Base-by-base conservation (phyloP, 352 stramenopile genomes). In the Phytophthora syringae region DNA sequence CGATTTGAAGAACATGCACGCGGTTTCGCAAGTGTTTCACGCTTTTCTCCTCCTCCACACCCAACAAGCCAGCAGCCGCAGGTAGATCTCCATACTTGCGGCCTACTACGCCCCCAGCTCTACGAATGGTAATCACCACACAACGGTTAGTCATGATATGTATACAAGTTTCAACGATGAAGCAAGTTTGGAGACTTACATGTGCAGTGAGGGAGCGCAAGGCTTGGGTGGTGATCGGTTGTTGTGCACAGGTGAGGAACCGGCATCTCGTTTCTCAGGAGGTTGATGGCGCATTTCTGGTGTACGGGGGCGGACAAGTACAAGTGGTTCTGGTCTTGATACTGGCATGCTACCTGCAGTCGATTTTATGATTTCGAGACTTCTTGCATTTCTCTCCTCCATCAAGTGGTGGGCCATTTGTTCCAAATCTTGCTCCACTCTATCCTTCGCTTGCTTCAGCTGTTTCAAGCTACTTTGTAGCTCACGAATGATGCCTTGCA, bases 1-100 rank as follows among this genome's bases (percentile, higher is more conserved):
- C 80, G 15, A 98, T 78, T 54, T 98, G 91, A 15, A 98, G 75
- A 50, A 93, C 80, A 42, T 98, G 90, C 7, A 98, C 77, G 20
- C 85, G 82, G 57, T 92, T 89, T 36, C 79, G 72, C 18, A 94
- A 65, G 43, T 92, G 76, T 32, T 89, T 90, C 7, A 90, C 52
- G 45, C 55, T 82, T 22, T 67, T 77, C 1, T 56, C 68, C 7
- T 77, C 65, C 3, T 71, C 60, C 7, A 42, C 45, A 30, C 52
- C 57, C 12, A 25, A 28, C 24, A 77, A 74, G n/a, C n/a, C 55
- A 30, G 30, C 30, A 34, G 68, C 16, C 32, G 53, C 27, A 2
- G 44, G 53, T 12, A 78, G 49, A 12, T 69, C 54, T 54, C 69
- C 76, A 34, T 84, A 84, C 16, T 72, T 71, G 36, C 75, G 67